A percentile compares a stretch with the other conserved stretches of the same genome.
These are phyloP conservation scores for Ceratocystiopsis minuta DNA, from an alignment of 2,329 filamentous ascomycete genomes.

Conservation along the genomic window DNA sequence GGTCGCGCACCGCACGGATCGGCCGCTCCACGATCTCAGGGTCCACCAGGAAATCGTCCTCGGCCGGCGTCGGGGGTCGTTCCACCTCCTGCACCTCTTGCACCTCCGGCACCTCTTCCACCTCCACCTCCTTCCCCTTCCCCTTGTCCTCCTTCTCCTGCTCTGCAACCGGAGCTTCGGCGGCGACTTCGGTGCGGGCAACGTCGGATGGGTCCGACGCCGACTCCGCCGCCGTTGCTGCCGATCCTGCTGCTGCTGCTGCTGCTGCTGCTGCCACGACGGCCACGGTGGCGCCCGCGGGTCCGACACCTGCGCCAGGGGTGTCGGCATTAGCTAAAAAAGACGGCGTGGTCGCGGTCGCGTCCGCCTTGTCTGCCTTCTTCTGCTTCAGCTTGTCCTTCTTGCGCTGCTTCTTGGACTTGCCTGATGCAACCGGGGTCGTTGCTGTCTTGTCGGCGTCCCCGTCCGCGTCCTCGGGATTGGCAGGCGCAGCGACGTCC, in stretches of 20 bases:
- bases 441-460: constrained; percentile 22
- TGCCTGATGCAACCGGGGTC: neutral
- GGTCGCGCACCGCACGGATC: constrained; percentile 48
- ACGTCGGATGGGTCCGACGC: too few species aligned
- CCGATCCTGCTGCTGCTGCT: constrained; percentile 33
- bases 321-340: constrained; percentile 58
- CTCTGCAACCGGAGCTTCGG: too few species aligned
- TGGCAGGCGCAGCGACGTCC: too few species aligned
- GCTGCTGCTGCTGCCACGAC: constrained; percentile 37
- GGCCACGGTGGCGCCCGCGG: constrained; percentile 24
- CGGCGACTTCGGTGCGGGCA: too few species aligned
- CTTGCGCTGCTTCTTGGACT: constrained; percentile 2
- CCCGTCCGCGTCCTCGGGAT: constrained; percentile 17
- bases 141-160: too few species aligned
- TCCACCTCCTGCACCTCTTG: too few species aligned
- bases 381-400: constrained; percentile 2
- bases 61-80: too few species aligned
- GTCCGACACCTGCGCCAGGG: constrained; percentile 51
- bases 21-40: constrained; percentile 38
- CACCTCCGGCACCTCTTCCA: too few species aligned
- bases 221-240: too few species aligned
- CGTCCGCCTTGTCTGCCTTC: neutral
- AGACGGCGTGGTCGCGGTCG: constrained; percentile 20
- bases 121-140: too few species aligned
- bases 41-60: constrained; percentile 20